These are phyloP conservation scores for Symbiodinium pilosum DNA, from an alignment of 73 alveolate species.

Conservation along the genomic window DNA sequence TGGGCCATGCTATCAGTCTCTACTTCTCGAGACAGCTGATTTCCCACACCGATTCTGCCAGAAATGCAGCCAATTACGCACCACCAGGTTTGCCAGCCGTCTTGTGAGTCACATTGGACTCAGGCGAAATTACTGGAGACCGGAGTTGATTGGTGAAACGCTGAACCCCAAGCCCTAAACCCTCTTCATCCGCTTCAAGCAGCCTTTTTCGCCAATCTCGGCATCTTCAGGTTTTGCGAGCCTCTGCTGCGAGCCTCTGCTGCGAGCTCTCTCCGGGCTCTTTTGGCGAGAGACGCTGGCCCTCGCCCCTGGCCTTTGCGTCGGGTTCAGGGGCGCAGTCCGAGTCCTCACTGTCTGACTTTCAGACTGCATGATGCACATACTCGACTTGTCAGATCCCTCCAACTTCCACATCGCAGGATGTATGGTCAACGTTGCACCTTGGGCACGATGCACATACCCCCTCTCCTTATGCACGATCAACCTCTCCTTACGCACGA, in stretches of 20 bases:
- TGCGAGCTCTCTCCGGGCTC: background rate
- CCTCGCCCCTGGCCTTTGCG: background rate
- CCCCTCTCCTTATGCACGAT: too few relatives aligned
- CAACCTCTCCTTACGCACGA: too few relatives aligned
- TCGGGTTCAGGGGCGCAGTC: conserved; percentile 7
- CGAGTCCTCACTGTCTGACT: background rate
- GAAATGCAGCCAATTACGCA: background rate
- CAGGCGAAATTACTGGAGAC: background rate
- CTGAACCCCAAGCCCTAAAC: background rate
- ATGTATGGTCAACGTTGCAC: too few relatives aligned
- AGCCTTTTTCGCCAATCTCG: background rate
- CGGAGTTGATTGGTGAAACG: background rate
- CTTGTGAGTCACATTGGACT: background rate
- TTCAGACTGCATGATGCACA: background rate
- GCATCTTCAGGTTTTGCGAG: background rate
- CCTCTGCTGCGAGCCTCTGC: conserved; percentile 6
- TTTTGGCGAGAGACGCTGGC: background rate
- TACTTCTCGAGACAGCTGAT: background rate
- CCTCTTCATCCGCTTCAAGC: background rate
- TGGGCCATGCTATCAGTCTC: conserved; percentile 6
- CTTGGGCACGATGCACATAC: too few relatives aligned
- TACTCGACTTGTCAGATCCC: too few relatives aligned
- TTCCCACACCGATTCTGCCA: background rate
- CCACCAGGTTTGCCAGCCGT: conserved; percentile 3
- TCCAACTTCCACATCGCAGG: too few relatives aligned